Base-by-base conservation (phyloP, 345 rosid genomes). In the Salix brachista region DNA sequence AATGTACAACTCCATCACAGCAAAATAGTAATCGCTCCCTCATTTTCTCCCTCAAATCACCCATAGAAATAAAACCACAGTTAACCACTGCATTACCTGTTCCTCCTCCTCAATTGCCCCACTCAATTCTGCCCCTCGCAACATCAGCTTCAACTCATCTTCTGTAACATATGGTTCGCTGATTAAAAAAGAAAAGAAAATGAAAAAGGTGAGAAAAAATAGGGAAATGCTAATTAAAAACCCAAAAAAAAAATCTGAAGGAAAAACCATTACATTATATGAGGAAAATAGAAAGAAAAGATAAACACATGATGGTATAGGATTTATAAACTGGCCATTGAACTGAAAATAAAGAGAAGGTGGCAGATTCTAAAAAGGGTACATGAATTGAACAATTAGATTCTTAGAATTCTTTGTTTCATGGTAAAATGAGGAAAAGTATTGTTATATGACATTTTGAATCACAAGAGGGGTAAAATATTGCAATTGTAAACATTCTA, bases 81-180 rank as follows among this genome's bases (percentile, higher is more conserved):
- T 8, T 37, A 28, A 16, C 6, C 37, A 37, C 67, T 56, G 11
- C 16, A 54, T 77, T 83, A 92, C 98, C 94, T 96, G 99, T 78
- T 96, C 99, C 82, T 96, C 99, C 89, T 93, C 99, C 85, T 96
- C 99, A 76, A 96, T 96, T n/a, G 98, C 98, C 6, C 99, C 99
- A 78, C 99, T 96, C 74, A 96, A 64, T 83, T 93, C 97, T 78
- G 97, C 99, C 56, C 99, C 99, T 36, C 97, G 87, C 84, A 96
- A 77, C 99, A 96, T 93, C 85, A 96, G 80, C 86, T 96, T 93
- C 80, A 96, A 71, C 86, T 96, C 98, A 78, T 96, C 99, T 82
- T 93, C 98, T 78, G 98, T 93, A 76, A 96, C 99, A 83, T 91
- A 93, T 54, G 97, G 98, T 81, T 96, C 98, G 21, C 97, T 96